phyloP scores from a whole-genome alignment of 805 yeast species.

The Candida odintsovae region DNA sequence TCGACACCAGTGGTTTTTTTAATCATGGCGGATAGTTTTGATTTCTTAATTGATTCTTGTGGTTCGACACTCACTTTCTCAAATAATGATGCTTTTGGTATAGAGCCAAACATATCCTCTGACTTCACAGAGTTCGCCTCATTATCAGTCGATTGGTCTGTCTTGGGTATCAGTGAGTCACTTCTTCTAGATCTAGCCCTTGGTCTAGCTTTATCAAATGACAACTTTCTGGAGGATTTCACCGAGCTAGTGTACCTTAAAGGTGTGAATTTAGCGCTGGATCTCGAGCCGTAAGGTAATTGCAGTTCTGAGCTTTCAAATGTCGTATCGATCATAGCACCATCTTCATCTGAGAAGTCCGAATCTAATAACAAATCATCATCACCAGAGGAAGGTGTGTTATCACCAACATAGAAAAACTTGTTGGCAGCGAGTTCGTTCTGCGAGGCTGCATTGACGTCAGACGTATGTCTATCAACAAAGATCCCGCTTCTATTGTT shows the following conservation, averaged over 20 bases:
- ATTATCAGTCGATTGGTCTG: background rate
- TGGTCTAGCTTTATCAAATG: conserved; percentile 17
- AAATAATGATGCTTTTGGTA: background rate
- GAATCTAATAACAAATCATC: conserved; percentile 23
- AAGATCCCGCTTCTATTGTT: conserved; percentile 16
- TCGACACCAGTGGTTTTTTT: conserved; percentile 25
- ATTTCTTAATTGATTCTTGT: conserved; percentile 7
- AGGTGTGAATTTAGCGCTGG: conserved; percentile 11
- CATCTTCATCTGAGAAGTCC: conserved; percentile 35
- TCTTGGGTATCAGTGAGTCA: conserved; percentile 9
- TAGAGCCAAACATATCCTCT: conserved; percentile 1
- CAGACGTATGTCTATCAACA: conserved; percentile 20
- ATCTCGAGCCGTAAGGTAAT: conserved; percentile 9
- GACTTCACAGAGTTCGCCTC: background rate
- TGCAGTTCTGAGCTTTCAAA: conserved; percentile 28
- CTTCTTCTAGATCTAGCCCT: conserved; percentile 11
- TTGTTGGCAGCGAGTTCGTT: conserved; percentile 11
- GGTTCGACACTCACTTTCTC: conserved; percentile 6
- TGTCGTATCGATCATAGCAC: conserved; percentile 35
- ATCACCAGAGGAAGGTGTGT: conserved; percentile 26
- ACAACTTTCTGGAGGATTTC: conserved; percentile 13
- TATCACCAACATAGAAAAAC: conserved; percentile 10
- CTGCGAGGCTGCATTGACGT: conserved; percentile 16
- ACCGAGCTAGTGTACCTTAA: conserved; percentile 1
- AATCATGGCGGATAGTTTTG: conserved; percentile 40